Conservation (phyloP, 2,329 filamentous ascomycete species). For the Westerdykella aurantiaca region DNA sequence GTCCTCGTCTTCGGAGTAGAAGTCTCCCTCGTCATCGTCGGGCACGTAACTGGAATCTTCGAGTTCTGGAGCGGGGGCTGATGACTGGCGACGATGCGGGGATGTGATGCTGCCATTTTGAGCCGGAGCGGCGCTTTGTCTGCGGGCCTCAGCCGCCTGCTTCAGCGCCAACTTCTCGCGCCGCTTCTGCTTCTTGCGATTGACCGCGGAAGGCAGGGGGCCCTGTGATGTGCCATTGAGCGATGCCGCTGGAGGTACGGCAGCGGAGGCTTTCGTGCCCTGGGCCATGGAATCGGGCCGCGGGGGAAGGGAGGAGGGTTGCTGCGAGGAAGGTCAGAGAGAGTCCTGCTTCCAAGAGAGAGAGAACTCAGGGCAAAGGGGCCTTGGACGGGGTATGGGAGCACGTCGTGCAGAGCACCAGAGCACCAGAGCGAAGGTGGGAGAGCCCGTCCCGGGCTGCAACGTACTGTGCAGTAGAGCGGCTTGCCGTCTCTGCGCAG, state of each 20-base stretch:
- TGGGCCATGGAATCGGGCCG: constrained; percentile 30
- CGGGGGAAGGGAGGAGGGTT: constrained; percentile 3
- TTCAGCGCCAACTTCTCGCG: constrained; percentile 76
- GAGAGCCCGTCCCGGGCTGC: neutral
- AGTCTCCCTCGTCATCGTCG: constrained; percentile 23
- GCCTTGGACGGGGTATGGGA: too few relatives aligned
- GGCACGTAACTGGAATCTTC: constrained; percentile 13
- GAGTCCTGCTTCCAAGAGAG: neutral
- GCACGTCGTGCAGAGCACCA: too few relatives aligned
- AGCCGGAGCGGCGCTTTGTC: constrained; percentile 15
- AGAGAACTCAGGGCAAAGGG: neutral
- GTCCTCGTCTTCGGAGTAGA: constrained; percentile 24
- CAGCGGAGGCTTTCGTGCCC: constrained; percentile 23
- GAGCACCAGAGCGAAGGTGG: neutral
- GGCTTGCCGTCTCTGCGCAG: neutral
- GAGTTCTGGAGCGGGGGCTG: constrained; percentile 2
- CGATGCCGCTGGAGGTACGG: constrained; percentile 22
- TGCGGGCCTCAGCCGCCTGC: constrained; percentile 35
- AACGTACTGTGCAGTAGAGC: neutral
- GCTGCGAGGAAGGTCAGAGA: constrained; percentile 3
- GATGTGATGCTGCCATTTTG: constrained; percentile 13
- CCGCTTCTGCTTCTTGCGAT: constrained; percentile 93
- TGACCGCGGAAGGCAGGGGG: constrained; percentile 52
- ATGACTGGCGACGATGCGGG: constrained; percentile 4
- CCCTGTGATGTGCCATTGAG: constrained; percentile 38